Evolutionary conservation across 108 stramenopile species (phyloP).

Genomic region (Pseudonitzschia pungens): DNA sequence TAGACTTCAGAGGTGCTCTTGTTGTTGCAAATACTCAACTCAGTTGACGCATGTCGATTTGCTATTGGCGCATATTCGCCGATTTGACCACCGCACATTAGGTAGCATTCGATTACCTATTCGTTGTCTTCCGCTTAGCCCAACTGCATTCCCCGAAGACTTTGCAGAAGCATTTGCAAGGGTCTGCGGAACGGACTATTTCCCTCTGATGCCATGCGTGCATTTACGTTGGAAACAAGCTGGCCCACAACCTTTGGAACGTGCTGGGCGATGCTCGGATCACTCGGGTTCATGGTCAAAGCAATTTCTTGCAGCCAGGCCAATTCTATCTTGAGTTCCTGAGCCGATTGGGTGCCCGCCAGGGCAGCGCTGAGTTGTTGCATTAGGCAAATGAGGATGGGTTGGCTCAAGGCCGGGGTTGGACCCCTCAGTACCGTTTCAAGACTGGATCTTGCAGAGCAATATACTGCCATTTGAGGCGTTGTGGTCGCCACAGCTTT

Average conservation of each 20-base stretch:
- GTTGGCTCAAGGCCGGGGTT: slow-evolving; percentile 59
- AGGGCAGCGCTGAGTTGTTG: slow-evolving; percentile 82
- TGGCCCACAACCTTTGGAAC: slow-evolving; percentile 63
- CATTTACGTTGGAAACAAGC: slow-evolving; percentile 57
- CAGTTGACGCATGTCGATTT: no score
- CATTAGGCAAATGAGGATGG: slow-evolving; percentile 85
- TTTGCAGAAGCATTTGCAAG: slow-evolving; percentile 72
- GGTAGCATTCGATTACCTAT: no score
- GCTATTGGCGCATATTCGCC: no score
- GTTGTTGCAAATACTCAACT: no score
- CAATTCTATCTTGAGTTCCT: slow-evolving; percentile 61
- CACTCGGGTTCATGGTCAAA: slow-evolving; percentile 73
- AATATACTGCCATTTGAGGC: slow-evolving; percentile 68
- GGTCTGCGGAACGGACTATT: slow-evolving; percentile 65
- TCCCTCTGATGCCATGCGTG: slow-evolving; percentile 46
- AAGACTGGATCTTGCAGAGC: slow-evolving; percentile 59
- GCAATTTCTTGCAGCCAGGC: slow-evolving; percentile 90
- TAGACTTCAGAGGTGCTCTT: no score
- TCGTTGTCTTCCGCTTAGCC: no score
- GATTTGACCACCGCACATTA: no score
- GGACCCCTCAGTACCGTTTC: slow-evolving; percentile 45
- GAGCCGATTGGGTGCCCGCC: slow-evolving; percentile 25
- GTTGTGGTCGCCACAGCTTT: slow-evolving; percentile 70
- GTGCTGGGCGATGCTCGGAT: slow-evolving; percentile 68
- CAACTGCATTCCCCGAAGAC: slow-evolving; percentile 68